Percentiles rank a stretch among this genome's conserved stretches.
These are phyloP conservation scores for Onygenales sp. DNA, from an alignment of 2,329 filamentous ascomycete species.

Conservation along the genomic window DNA sequence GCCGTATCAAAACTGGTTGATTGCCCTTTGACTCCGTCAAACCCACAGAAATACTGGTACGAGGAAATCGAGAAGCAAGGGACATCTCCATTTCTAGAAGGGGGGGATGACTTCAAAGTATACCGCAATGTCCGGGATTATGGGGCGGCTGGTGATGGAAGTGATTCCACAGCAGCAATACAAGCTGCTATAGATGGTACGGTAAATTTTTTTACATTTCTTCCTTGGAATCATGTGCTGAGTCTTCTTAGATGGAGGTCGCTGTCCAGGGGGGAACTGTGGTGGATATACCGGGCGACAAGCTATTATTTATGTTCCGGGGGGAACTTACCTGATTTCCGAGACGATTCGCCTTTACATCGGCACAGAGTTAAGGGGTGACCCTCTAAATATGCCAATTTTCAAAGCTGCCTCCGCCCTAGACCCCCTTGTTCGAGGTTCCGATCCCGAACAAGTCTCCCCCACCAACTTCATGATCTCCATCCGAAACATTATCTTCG, in stretches of 20 bases:
- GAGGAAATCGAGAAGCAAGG: constrained; percentile 40
- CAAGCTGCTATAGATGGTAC: not conserved
- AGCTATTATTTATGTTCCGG: not conserved
- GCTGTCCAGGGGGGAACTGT: not conserved
- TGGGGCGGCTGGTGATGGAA: constrained; percentile 57
- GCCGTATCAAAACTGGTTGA: too few species aligned
- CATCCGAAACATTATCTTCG: constrained; percentile 71
- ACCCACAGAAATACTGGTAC: not conserved
- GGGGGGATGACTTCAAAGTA: constrained; percentile 51
- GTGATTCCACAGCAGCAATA: not conserved
- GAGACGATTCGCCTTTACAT: not conserved
- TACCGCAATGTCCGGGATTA: constrained; percentile 71
- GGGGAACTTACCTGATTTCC: not conserved
- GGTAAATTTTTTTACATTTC: not conserved
- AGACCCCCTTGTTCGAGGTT: constrained; percentile 81
- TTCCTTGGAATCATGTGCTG: not conserved
- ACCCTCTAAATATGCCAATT: not conserved
- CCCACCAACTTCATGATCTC: constrained; percentile 41
- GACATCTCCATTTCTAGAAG: constrained; percentile 50
- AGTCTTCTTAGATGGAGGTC: not conserved
- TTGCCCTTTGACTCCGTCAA: not conserved
- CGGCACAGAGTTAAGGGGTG: not conserved
- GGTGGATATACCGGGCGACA: not conserved
- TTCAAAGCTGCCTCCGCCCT: not conserved
- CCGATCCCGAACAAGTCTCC: constrained; percentile 78